phyloP scores from a whole-genome alignment of 2,329 filamentous ascomycete species.

The Septoria linicola region DNA sequence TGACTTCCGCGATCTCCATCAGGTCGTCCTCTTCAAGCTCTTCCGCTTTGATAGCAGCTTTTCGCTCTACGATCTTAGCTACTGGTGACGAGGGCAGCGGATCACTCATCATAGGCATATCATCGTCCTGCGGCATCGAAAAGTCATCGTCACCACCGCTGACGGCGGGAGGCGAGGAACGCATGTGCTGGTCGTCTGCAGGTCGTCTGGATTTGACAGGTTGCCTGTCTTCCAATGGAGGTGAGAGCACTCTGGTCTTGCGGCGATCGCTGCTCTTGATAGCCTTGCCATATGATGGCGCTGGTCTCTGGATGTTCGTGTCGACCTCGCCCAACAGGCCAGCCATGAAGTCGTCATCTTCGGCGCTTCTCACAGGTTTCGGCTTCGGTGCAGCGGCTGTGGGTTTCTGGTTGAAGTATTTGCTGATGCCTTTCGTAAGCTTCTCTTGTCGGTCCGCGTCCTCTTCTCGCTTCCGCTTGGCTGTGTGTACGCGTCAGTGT shows the following conservation, averaged over 20 bases:
- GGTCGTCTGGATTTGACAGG: slow-evolving; percentile 12
- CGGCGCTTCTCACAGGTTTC: slow-evolving; percentile 62
- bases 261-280: slow-evolving; percentile 74
- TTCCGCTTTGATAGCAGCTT: slow-evolving; percentile 63
- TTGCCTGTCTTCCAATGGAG: slow-evolving; percentile 58
- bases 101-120: slow-evolving; percentile 80
- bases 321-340: slow-evolving; percentile 86
- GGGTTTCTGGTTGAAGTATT: slow-evolving; percentile 84
- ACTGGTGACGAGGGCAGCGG: slow-evolving; percentile 75
- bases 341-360: slow-evolving; percentile 83
- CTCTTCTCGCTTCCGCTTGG: slow-evolving; percentile 84
- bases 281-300: slow-evolving; percentile 56
- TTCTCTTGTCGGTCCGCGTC: slow-evolving; percentile 82
- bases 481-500: slow-evolving; percentile 44
- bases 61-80: slow-evolving; percentile 41
- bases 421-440: slow-evolving; percentile 87
- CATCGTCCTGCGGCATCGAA: slow-evolving; percentile 60
- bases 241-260: slow-evolving; percentile 77
- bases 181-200: slow-evolving; percentile 22
- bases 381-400: slow-evolving; percentile 65
- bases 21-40: slow-evolving; percentile 74
- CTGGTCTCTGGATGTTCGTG: slow-evolving; percentile 63
- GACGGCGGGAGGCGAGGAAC: slow-evolving; percentile 21
- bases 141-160: slow-evolving; percentile 53
- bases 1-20: slow-evolving; percentile 80